Evolutionary conservation across 2,329 filamentous ascomycete genomes (phyloP), one percentile per base, ranked within the genome.

Genomic region (Dryadomyces quercivorus): DNA sequence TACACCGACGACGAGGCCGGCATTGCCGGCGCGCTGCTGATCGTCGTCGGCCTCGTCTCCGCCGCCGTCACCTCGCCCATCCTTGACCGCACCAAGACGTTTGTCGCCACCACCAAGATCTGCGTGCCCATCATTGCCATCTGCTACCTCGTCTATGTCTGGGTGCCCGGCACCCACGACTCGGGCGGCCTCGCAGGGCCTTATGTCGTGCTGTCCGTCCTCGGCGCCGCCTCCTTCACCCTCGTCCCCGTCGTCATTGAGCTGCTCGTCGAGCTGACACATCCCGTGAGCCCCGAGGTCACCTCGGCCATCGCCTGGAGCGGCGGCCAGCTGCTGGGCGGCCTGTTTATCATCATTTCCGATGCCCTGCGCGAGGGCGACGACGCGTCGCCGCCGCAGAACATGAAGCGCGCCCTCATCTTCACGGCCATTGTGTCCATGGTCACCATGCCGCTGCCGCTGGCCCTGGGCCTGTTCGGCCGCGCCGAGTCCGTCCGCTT

Each of bases 21-120:
- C 38, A 91, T 97, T 63, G 89, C 85, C 12, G 93, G 93, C 59
- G 93, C 87, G 0, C 69, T 97, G 9, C 78, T 97, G 38, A 97
- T 97, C 65, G 76, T 95, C 49, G 87, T 93, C 53, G 93, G 93
- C 9, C 81, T 98, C 1, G 75, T 94, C 47, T 69, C 79, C 5
- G 78, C 89, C 0, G 93, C 89, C 15, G 74, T 95, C 58, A 76
- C 82, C 0, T 88, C 85, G 0, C 92, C 92, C 0, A 75, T 96
- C 60, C 80, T 95, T 59, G 93, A 97, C 71, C 81, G 85, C 52
- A 91, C 84, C 55, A 94, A 96, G 68, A 74, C 79, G 26, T 95
- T 91, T 64, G 72, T 95, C 0, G 66, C 78, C 4, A 80, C 84
- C 22, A 82, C 94, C 67, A 88, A 88, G 63, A 60, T 85, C 31